Evolutionary conservation across 139 green algal species (phyloP), one percentile per base, ranked within the genome.

Genomic region (Pseudopediastrum boryanum): DNA sequence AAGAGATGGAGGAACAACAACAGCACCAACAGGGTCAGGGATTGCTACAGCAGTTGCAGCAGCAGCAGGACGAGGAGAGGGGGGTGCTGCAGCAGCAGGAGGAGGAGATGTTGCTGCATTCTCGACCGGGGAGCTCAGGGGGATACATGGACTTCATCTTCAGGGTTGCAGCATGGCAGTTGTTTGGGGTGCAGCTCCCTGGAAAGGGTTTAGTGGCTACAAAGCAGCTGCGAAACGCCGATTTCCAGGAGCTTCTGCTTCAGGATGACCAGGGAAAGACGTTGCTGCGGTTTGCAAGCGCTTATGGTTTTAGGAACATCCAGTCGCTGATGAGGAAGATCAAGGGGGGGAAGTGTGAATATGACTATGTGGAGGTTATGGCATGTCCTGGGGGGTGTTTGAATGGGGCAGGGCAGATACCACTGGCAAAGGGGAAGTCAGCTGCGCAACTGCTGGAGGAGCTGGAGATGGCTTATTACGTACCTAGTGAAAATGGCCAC

Each of bases 291-390:
- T 96, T 97, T 80, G 94, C 91, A 0, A 64, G 75, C 0, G 95
- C 89, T 0, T 98, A 99, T 73, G 96, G 96, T 33, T 99, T 99
- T 84, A 80, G 94, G 1, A 99, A 99, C 87, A 99, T 99, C 73
- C 96, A 99, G 83, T 94, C 91, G 2, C 68, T 99, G 2, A 79
- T 99, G 58, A 85, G 95, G 29, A 92, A 94, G 82, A 84, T 98
- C 4, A 97, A 97, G 88, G 63, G 78, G 13, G 69, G 78, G 4
- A 77, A 78, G 6, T 96, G 92, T 83, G 76, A 88, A 46, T 98
- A 97, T 68, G 82, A 98, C 46, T 99, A 95, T 65, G 90, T 99
- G 4, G 96, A 99, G 75, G 89, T 98, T 29, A 99, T 99, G 96
- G 96, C 96, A 4, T 99, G 96, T 84, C 96, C 96, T 0, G 86